Conservation (phyloP, 2,329 filamentous ascomycete species). For the Xylaria sp. region DNA sequence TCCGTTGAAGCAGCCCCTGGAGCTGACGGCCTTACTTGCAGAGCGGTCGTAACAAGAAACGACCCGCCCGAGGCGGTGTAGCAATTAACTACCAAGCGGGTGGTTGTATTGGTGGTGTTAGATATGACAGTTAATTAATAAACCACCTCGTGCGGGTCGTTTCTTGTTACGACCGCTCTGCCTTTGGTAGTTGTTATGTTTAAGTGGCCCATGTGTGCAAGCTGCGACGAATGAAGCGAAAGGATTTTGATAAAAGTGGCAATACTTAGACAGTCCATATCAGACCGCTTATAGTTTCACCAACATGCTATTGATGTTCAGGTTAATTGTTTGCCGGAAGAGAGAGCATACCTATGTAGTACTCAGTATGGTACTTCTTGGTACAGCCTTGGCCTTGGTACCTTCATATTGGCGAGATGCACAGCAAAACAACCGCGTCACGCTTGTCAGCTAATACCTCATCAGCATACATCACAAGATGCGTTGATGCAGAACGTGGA, state of each 20-base stretch:
- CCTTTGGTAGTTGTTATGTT: background rate
- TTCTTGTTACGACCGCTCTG: no score
- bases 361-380: background rate
- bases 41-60: no score
- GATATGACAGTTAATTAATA: no score
- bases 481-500: background rate
- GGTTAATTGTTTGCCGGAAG: background rate
- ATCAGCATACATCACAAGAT: background rate
- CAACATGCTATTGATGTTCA: background rate
- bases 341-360: background rate
- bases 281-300: background rate
- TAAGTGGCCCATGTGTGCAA: conserved; percentile 12
- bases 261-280: background rate
- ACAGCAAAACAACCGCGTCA: background rate
- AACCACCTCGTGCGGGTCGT: no score
- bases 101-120: no score
- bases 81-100: no score
- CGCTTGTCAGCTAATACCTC: background rate
- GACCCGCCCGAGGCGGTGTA: no score
- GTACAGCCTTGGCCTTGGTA: conserved; percentile 1
- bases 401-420: background rate
- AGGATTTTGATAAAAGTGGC: background rate
- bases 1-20: background rate
- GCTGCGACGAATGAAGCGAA: background rate
- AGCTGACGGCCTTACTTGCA: conserved; percentile 12